Percentiles rank a stretch among this genome's conserved stretches.
phyloP scores from a whole-genome alignment of 768 basidiomycete species.

The Podaxis sp. region DNA sequence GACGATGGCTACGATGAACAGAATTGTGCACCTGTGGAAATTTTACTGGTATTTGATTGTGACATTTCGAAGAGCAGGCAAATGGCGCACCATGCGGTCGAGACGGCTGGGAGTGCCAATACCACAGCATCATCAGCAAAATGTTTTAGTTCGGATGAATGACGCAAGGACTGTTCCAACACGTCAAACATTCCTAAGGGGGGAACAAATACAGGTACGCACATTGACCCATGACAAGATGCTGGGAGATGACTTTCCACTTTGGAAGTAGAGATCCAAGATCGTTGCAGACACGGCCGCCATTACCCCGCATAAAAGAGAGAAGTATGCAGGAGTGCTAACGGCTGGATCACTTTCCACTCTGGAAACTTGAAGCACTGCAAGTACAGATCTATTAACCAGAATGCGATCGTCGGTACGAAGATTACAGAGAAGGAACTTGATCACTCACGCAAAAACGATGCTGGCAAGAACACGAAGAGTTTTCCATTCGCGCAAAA shows the following conservation, averaged over 20 bases:
- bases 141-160: neutral
- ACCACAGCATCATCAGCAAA: conserved; percentile 1
- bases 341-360: neutral
- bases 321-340: conserved; percentile 1
- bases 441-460: neutral
- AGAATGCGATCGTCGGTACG: neutral
- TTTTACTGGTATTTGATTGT: neutral
- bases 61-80: neutral
- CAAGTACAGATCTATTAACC: neutral
- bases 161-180: neutral
- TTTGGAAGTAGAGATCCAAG: conserved; percentile 6
- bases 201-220: neutral
- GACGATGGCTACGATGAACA: conserved; percentile 1
- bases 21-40: neutral
- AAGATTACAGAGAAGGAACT: neutral
- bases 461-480: conserved; percentile 1
- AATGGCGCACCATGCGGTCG: conserved; percentile 2
- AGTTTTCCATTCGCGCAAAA: conserved; percentile 2
- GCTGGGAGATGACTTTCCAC: conserved; percentile 5
- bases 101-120: conserved; percentile 2
- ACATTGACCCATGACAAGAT: conserved; percentile 4
- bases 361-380: conserved; percentile 4
- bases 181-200: neutral
- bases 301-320: neutral
- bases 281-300: conserved; percentile 4